phyloP scores from a whole-genome alignment of 352 stramenopile species.

The Pythium phragmitis region DNA sequence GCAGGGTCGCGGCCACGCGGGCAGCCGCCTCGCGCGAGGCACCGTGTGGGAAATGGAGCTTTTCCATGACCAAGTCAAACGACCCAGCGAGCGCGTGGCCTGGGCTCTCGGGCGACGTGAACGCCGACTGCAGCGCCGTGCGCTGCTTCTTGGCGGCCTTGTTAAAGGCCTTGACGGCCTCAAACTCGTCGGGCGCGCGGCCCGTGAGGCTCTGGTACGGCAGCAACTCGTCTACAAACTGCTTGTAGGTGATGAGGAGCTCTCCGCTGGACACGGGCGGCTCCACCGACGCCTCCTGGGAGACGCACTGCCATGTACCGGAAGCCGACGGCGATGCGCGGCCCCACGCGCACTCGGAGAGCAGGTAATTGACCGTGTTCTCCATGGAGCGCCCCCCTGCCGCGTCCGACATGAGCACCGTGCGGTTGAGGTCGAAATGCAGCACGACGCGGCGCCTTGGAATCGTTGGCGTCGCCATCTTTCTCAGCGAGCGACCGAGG shows the following conservation, averaged over 20 bases:
- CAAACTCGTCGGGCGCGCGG: conserved; percentile 28
- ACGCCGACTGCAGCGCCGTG: conserved; percentile 73
- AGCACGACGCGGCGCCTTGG: conserved; percentile 58
- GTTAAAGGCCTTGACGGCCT: conserved; percentile 72
- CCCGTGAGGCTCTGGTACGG: conserved; percentile 61
- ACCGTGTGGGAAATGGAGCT: conserved; percentile 64
- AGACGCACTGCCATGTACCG: conserved; percentile 61
- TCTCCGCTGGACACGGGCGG: conserved; percentile 27
- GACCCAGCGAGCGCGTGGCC: conserved; percentile 42
- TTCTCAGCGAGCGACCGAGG: neutral
- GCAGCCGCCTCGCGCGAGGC: conserved; percentile 48
- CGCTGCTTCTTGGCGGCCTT: conserved; percentile 78
- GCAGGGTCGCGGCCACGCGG: conserved; percentile 38
- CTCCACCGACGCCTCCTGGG: conserved; percentile 43
- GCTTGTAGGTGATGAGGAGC: conserved; percentile 74
- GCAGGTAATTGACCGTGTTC: conserved; percentile 85
- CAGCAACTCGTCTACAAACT: conserved; percentile 73
- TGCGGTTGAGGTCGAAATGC: conserved; percentile 89
- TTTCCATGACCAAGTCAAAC: conserved; percentile 74
- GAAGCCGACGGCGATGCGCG: conserved; percentile 25
- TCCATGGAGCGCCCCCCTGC: conserved; percentile 85
- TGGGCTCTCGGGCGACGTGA: conserved; percentile 51
- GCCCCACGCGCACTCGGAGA: conserved; percentile 81
- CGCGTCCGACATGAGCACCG: conserved; percentile 88
- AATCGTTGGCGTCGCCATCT: conserved; percentile 1